Evolutionary conservation across 179 eudicot species (phyloP), one percentile per base, ranked within the genome.

Genomic region (Amaranthus tricolor): DNA sequence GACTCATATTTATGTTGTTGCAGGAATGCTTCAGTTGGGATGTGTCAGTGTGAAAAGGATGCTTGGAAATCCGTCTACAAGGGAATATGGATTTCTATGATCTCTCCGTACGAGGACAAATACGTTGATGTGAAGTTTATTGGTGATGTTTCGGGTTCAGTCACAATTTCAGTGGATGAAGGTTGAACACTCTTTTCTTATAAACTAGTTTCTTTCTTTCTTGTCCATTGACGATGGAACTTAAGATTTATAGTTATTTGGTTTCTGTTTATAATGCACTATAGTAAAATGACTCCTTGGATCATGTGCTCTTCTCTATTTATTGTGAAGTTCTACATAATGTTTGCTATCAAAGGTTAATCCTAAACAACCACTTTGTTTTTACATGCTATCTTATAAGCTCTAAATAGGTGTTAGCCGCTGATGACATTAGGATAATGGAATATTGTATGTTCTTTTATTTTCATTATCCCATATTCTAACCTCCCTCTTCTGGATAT

Each of bases 1-100:
- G 59, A 13, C 12, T 43, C 5, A 8, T 68, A 54, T 40, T 45
- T 11, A 72, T 19, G 31, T 51, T 5, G 72, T 73, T 84, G 81
- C 89, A 94, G 98, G 82, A 92, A 94, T 84, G 83, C 85, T 78
- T 92, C 98, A 31, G 82, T 70, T 69, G 97, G 85, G 71, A 75
- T 85, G 83, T 94, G 98, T 78, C 91, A 89, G 70, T 94, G 97
- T 72, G 88, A 86, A 80, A 89, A 86, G 74, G 93, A 87, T 86
- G 84, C 86, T 44, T 94, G 97, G 97, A 88, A 78, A 72, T 45
- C 85, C n/a, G 62, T 90, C 66, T 89, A 88, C 56, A 94, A 87
- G 70, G 98, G 96, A 31, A 54, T 84, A 60, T 92, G 93, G 94
- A 86, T 84, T 60, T 85, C 94, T 78, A 24, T 82, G 74, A 80